Evolutionary conservation across 2,329 filamentous ascomycete genomes (phyloP).

Genomic region (Fusarium metavorans): DNA sequence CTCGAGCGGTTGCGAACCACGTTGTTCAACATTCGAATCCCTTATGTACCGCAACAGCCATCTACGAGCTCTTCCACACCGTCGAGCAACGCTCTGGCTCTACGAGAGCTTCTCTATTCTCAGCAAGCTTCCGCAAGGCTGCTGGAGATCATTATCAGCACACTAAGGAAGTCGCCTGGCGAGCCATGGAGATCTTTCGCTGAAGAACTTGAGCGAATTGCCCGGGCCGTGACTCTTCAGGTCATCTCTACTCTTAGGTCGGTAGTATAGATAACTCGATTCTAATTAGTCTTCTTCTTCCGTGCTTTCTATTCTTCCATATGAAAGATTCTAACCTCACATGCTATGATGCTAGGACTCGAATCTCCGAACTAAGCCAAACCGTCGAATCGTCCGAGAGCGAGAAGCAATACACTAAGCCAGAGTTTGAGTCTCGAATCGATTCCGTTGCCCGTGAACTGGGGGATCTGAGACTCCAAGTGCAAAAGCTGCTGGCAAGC

Average conservation of each 20-base stretch:
- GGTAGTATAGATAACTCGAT: background rate
- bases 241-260: background rate
- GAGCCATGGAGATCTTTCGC: background rate
- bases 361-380: background rate
- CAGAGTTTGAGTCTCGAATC: background rate
- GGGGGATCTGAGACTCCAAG: background rate
- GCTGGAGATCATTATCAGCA: background rate
- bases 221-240: background rate
- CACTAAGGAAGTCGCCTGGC: background rate
- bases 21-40: background rate
- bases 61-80: background rate
- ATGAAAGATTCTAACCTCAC: background rate
- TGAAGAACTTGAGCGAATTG: background rate
- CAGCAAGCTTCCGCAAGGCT: background rate
- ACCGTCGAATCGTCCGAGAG: background rate
- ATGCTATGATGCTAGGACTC: background rate
- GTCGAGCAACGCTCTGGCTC: background rate
- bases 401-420: background rate
- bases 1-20: background rate
- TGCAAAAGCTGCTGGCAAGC: background rate
- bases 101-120: background rate
- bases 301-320: no score
- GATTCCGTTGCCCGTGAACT: background rate
- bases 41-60: background rate
- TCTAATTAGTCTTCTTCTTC: background rate